Percentiles rank a stretch among this genome's conserved stretches.
Evolutionary conservation across 169 alveolate genomes (phyloP).

Genomic region (Plasmodium billcollinsi): DNA sequence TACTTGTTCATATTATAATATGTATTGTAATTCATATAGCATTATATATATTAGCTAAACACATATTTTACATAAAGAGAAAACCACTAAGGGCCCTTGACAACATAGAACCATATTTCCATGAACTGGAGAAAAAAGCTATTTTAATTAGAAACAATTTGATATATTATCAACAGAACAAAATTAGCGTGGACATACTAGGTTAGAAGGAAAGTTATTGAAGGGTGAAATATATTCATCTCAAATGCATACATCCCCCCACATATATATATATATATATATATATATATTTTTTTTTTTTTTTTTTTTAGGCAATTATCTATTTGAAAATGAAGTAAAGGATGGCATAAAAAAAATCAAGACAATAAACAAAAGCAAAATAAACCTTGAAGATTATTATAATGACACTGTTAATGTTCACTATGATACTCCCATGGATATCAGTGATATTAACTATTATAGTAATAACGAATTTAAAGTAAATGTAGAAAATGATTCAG

Average conservation of each 20-base stretch:
- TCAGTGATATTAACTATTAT: constrained; percentile 61
- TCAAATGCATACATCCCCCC: neutral
- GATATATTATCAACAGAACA: constrained; percentile 47
- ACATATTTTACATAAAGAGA: constrained; percentile 47
- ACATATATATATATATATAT: neutral
- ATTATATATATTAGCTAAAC: constrained; percentile 47
- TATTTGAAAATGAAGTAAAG: constrained; percentile 43
- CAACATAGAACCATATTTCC: constrained; percentile 53
- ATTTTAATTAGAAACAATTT: constrained; percentile 68
- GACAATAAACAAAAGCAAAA: constrained; percentile 25
- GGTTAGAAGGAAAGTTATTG: constrained; percentile 12
- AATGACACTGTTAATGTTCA: constrained; percentile 19
- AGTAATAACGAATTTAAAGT: constrained; percentile 21
- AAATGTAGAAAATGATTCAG: neutral
- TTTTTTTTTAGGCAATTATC: constrained; percentile 28
- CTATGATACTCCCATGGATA: constrained; percentile 33
- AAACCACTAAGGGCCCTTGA: constrained; percentile 70
- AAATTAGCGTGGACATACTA: constrained; percentile 68
- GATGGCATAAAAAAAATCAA: constrained; percentile 51
- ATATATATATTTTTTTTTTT: neutral
- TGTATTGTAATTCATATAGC: constrained; percentile 27
- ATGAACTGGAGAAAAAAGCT: constrained; percentile 71
- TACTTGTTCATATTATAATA: constrained; percentile 19
- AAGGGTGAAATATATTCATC: neutral
- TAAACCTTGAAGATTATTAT: constrained; percentile 11